Evolutionary conservation across 139 green algal species (phyloP).

Genomic region (Tetradesmus obliquus): DNA sequence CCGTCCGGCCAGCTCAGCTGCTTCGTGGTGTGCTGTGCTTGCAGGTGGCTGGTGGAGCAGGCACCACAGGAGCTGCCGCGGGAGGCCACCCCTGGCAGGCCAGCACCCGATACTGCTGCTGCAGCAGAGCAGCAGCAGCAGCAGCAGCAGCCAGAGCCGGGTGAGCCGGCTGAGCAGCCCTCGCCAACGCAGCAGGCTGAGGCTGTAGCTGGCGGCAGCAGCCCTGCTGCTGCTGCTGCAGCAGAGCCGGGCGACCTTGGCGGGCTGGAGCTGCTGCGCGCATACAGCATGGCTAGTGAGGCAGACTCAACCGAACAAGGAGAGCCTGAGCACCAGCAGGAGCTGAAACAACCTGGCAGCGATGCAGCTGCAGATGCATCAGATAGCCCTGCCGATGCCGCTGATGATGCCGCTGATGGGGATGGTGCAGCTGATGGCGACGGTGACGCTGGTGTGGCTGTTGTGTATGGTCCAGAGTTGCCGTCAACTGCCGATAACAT

Average conservation of each 20-base stretch:
- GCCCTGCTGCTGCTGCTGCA: not conserved
- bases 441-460: not conserved
- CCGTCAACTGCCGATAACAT: not conserved
- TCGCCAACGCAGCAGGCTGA: not conserved
- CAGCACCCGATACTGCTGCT: not conserved
- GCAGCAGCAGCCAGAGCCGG: not conserved
- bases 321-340: not conserved
- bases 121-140: not conserved
- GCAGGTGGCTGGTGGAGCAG: conserved; percentile 36
- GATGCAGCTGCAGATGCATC: not conserved
- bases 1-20: too few species aligned
- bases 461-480: not conserved
- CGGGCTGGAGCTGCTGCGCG: conserved; percentile 27
- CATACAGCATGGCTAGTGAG: conserved; percentile 43
- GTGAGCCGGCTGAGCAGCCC: not conserved
- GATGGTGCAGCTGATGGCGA: conserved; percentile 3
- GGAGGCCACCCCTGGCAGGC: not conserved
- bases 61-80: not conserved
- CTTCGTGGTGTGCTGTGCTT: not conserved
- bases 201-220: conserved; percentile 1
- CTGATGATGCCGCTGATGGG: not conserved
- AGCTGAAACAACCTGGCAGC: not conserved
- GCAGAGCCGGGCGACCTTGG: not conserved
- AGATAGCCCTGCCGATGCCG: not conserved
- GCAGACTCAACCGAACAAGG: conserved; percentile 1